Percentiles rank a stretch among this genome's conserved stretches.
phyloP scores from a whole-genome alignment of 164 flowering plant genomes.

The Nelumbo lutea region DNA sequence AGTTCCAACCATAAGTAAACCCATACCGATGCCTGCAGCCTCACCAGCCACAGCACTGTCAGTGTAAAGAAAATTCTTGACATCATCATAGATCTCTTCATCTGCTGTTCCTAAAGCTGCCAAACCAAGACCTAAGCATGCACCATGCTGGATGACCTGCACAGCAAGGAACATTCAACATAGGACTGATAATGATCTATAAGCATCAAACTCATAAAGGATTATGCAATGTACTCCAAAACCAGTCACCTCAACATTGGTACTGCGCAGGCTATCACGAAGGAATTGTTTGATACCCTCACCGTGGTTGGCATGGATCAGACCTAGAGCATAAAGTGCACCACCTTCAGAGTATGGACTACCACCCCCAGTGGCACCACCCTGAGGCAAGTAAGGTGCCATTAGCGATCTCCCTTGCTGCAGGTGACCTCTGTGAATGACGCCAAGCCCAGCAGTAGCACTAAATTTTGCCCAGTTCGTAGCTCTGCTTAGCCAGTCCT shows the following conservation, averaged over 20 bases:
- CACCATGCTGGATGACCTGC: constrained; percentile 96
- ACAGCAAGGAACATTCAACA: constrained; percentile 5
- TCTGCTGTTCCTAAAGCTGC: constrained; percentile 93
- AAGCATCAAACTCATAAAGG: not conserved
- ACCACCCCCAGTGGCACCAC: constrained; percentile 82
- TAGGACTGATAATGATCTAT: not conserved
- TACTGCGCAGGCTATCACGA: constrained; percentile 76
- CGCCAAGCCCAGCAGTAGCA: constrained; percentile 93
- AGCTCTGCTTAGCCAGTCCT: constrained; percentile 95
- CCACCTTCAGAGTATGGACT: constrained; percentile 98
- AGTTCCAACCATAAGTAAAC: constrained; percentile 90
- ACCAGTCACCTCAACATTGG: constrained; percentile 69
- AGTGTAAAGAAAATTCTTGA: constrained; percentile 71
- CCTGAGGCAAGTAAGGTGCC: constrained; percentile 93
- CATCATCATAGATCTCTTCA: constrained; percentile 83
- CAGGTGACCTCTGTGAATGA: constrained; percentile 85
- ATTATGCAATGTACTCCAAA: not conserved
- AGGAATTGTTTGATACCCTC: constrained; percentile 93
- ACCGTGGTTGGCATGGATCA: constrained; percentile 95
- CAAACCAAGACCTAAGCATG: constrained; percentile 90
- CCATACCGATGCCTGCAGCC: constrained; percentile 95
- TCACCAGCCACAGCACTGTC: constrained; percentile 98
- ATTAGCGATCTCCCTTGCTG: constrained; percentile 90
- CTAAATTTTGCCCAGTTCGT: constrained; percentile 96
- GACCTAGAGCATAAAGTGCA: constrained; percentile 85